phyloP scores from a whole-genome alignment of 768 basidiomycete species.

The Mycena chlorophos region DNA sequence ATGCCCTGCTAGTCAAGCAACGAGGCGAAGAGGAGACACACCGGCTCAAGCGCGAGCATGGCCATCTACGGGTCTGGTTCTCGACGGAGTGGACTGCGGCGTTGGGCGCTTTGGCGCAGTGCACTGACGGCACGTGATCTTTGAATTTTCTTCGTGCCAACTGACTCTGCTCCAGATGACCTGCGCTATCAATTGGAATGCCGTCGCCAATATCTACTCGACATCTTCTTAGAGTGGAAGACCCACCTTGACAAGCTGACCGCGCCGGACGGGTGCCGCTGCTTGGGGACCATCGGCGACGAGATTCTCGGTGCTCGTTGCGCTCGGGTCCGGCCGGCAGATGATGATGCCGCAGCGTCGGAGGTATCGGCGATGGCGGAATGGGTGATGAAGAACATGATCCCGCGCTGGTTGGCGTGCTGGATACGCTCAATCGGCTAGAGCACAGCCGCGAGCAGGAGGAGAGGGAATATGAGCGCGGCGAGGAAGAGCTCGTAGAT shows the following conservation, averaged over 20 bases:
- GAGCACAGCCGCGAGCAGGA: too few species aligned
- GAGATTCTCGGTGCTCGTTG: constrained; percentile 14
- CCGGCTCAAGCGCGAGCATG: neutral
- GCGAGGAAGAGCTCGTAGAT: too few species aligned
- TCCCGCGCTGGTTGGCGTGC: too few species aligned
- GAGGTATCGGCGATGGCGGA: too few species aligned
- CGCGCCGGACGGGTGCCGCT: neutral
- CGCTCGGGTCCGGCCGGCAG: too few species aligned
- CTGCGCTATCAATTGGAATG: neutral
- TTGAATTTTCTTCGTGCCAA: too few species aligned
- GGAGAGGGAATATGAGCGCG: too few species aligned
- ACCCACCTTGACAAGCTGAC: neutral
- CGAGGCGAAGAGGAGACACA: neutral
- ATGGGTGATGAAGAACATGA: too few species aligned
- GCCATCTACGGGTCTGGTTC: neutral
- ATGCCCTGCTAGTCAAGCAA: neutral
- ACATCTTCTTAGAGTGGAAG: neutral
- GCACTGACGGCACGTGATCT: neutral
- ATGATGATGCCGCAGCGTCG: too few species aligned
- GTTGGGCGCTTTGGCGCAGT: neutral
- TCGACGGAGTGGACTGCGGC: neutral
- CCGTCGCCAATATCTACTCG: neutral
- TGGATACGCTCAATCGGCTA: too few species aligned
- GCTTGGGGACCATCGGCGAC: neutral
- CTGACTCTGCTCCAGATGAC: neutral